Percentiles rank a stretch among this genome's conserved stretches.
These are phyloP conservation scores for Lipomyces kockii DNA, from an alignment of 805 yeast genomes.

Conservation along the genomic window DNA sequence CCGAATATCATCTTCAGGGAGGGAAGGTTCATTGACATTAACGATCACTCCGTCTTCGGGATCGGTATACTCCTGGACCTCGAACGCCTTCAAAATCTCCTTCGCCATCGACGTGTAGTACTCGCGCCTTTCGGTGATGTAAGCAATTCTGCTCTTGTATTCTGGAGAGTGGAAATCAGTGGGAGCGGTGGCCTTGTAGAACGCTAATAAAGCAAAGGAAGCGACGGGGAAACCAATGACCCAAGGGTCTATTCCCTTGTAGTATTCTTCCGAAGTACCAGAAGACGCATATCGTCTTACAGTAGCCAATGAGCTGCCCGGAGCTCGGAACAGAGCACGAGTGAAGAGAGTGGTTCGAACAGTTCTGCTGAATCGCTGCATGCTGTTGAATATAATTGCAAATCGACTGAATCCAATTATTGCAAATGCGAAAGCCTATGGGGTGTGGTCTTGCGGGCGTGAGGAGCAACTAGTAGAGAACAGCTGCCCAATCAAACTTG, in stretches of 20 bases:
- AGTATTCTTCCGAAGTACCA: not conserved
- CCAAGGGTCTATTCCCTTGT: slow-evolving; percentile 1
- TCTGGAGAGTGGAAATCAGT: not conserved
- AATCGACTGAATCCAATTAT: not conserved
- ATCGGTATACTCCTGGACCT: slow-evolving; percentile 1
- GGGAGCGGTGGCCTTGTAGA: not conserved
- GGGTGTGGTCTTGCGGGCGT: not conserved
- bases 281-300: not conserved
- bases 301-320: not conserved
- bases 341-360: not conserved
- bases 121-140: not conserved
- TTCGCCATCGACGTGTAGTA: not conserved
- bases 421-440: not conserved
- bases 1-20: not conserved
- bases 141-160: not conserved
- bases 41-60: not conserved
- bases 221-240: not conserved
- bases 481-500: not conserved
- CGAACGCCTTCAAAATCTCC: not conserved
- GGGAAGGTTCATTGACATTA: not conserved
- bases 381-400: not conserved
- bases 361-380: not conserved
- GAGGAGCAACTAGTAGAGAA: not conserved
- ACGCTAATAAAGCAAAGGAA: not conserved
- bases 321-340: not conserved